These are phyloP conservation scores for Corynascus novoguineensis DNA, from an alignment of 495 filamentous ascomycete species.

Conservation along the genomic window DNA sequence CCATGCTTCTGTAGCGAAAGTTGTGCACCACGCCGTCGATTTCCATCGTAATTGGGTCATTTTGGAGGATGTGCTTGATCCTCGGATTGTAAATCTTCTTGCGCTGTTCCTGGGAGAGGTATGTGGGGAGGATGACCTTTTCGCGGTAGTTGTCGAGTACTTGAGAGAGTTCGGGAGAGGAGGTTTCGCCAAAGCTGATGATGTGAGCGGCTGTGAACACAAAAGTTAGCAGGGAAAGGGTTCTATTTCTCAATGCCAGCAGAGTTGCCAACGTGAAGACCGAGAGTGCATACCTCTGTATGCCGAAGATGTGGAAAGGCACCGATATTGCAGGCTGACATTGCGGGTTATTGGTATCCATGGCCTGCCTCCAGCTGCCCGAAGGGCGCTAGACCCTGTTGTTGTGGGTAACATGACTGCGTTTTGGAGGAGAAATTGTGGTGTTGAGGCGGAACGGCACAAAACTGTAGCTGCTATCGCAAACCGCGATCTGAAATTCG, in stretches of 20 bases:
- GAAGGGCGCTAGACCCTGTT: conserved; percentile 15
- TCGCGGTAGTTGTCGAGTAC: conserved; percentile 51
- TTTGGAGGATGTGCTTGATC: conserved; percentile 46
- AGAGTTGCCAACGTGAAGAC: background rate
- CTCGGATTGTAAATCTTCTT: conserved; percentile 49
- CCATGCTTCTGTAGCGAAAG: conserved; percentile 45
- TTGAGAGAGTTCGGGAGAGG: conserved; percentile 33
- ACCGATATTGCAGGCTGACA: conserved; percentile 15
- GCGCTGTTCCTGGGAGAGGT: conserved; percentile 51
- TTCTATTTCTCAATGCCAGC: background rate
- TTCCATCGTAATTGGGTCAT: conserved; percentile 56
- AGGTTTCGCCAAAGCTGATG: conserved; percentile 31
- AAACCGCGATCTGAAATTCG: background rate
- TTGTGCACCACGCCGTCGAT: conserved; percentile 54
- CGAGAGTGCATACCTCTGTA: conserved; percentile 18
- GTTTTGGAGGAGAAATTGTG: background rate
- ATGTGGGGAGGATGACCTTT: conserved; percentile 59
- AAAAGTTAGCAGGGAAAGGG: background rate
- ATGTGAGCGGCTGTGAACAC: conserved; percentile 15
- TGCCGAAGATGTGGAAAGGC: conserved; percentile 21
- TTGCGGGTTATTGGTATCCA: conserved; percentile 10
- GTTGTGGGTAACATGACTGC: conserved; percentile 22
- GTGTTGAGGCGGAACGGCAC: background rate
- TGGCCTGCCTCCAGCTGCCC: conserved; percentile 16
- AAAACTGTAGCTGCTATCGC: background rate